Base-by-base conservation (phyloP, 257 asterid genomes). In the Anisodus tanguticus region DNA sequence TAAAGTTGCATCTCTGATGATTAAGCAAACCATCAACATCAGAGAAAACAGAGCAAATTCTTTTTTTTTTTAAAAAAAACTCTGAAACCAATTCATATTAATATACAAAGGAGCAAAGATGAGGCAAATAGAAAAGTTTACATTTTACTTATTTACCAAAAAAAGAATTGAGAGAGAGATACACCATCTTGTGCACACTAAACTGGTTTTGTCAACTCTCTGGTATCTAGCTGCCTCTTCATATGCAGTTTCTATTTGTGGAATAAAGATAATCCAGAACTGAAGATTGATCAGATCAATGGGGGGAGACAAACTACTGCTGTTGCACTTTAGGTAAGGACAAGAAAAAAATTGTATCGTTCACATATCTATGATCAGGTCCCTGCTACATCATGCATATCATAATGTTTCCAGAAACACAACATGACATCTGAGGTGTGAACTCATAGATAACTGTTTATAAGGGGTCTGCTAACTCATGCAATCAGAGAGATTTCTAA, bases 1-100 rank as follows among this genome's bases (percentile, higher is more conserved):
- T 89, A 88, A 74, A 55, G 98, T 95, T 85, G 97, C 94, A 84
- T 97, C 99, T 88, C 99, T 97, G 91, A 83, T 26, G 64, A 86
- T 77, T 76, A 87, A 82, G 79, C 63, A 84, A 60, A 87, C 80
- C 82, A 68, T 90, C 79, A 88, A 67, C 53, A 71, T 81, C 76
- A 72, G 85, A 60, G 79, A 77, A 80, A 66, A 86, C 71, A 85
- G 85, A 53, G 64, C 26, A 51, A 22, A 77, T 4, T 26, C 26
- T 22, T 22, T 49, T 49, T 13, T 49, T 12, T 76, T 51, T 51
- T 3, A 76, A 76, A 76, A 76, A 26, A 76, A 76, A 69, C 19
- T 8, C 64, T 77, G 49, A 31, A 39, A 51, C 63, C 62, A 51
- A 77, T 51, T 51, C 26, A 77, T 13, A 51, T 53, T 26, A 26